Evolutionary conservation across 2,329 filamentous ascomycete species (phyloP), one percentile per base, ranked within the genome.

Genomic region (Aureobasidium sp.): DNA sequence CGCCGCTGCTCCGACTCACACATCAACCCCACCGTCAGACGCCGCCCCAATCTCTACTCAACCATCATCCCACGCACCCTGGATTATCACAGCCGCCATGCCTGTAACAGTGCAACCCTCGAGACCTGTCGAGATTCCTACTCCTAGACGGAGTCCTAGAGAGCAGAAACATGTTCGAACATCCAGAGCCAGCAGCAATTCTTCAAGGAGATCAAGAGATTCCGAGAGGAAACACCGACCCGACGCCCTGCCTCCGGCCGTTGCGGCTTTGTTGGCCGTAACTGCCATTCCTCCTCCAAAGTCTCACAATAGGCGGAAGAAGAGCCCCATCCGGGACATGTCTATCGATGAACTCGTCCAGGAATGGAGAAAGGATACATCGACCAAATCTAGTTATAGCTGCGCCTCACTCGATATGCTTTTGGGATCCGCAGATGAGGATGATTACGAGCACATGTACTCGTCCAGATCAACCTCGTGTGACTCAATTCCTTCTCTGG

Each of bases 341-440:
- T 81, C 80, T 47, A 81, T 79, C 61, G 77, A 78, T 56, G 72
- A 81, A 61, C 63, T 83, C 61, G 74, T 79, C 59, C 75, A 77
- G 56, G 76, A 78, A 59, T 74, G 75, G 64, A 76, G 71, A 60
- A 73, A 74, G 49, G 77, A 80, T 30, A 68, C 60, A 7, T 59
- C 34, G 24, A 56, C 64, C 54, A 62, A 58, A 27, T 56, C 62
- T 14, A 63, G 62, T 37, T 65, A 61, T 30, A 64, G 61, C 51
- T 64, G 62, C 53, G 62, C 63, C 4, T 61, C 75, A 22, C 67
- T 83, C 58, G 78, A 80, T 55, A 63, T 80, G 25, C 68, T 84
- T 22, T 67, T 84, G 37, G 79, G 79, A 39, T 75, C 76, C 25
- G 71, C 75, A 2, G 77, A 79, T 40, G 73, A 76, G 39, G 59